These are phyloP conservation scores for Lolium perenne DNA, from an alignment of 176 grass and related monocot genomes.

Conservation along the genomic window DNA sequence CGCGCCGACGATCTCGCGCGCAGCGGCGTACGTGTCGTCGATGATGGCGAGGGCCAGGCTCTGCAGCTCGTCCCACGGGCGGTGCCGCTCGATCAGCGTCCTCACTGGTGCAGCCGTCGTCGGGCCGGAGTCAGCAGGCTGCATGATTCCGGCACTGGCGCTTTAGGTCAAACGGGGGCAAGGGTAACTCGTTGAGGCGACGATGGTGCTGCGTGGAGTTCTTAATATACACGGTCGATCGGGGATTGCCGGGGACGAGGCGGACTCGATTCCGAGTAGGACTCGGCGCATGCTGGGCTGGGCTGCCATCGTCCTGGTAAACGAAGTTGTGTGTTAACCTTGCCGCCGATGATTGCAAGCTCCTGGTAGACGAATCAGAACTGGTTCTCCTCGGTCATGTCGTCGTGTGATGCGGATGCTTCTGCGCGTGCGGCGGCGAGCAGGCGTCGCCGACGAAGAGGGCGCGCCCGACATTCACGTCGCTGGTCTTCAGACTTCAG, in stretches of 20 bases:
- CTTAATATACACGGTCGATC: not conserved
- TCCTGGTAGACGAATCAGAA: no score
- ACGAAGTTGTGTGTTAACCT: no score
- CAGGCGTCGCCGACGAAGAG: no score
- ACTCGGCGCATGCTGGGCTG: not conserved
- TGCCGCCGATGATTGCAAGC: no score
- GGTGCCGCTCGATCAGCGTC: constrained; percentile 21
- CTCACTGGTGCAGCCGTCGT: not conserved
- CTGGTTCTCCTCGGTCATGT: no score
- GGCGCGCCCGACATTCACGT: no score
- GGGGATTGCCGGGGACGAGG: not conserved
- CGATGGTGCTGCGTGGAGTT: not conserved
- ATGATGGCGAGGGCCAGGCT: constrained; percentile 30
- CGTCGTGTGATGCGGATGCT: no score
- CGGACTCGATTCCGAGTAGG: not conserved
- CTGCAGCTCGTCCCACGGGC: not conserved
- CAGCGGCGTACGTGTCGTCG: constrained; percentile 34
- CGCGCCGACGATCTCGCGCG: not conserved
- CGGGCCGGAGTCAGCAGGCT: not conserved
- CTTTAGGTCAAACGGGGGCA: not conserved
- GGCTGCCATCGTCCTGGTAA: not conserved
- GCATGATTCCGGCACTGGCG: not conserved
- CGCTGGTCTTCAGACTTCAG: no score
- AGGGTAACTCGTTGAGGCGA: not conserved
- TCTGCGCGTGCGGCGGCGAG: no score